Base-by-base conservation (phyloP, 495 filamentous ascomycete genomes). In the Neurospora sp. region DNA sequence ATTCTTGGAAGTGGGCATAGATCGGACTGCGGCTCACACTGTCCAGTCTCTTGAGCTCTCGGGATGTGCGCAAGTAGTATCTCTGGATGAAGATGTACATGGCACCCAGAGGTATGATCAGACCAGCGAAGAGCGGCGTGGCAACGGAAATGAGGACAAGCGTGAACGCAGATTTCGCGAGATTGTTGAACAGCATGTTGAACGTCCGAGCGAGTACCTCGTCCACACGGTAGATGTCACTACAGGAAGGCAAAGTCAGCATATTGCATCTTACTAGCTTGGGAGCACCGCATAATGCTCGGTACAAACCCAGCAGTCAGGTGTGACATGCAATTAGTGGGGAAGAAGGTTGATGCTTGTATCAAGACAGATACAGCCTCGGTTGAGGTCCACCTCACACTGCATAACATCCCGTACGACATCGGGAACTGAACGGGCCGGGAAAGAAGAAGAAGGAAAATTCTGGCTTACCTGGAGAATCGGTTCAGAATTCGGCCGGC, bases 1-100 rank as follows among this genome's bases (percentile, higher is more conserved):
- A 97, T 81, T 99, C 96, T 77, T 99, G 96, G 84, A 99, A 99
- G 80, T 99, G 96, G 14, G 96, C 96, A 80, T 92, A 99, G 77
- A 99, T 97, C 16, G 96, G 96, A 81, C 94, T 97, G 74, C 93
- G 90, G 76, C 91, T 97, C 72, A 97, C 90, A 81, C 95, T 98
- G 84, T 99, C 96, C 75, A 99, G 85, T 72, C 96, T 89, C 84
- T 98, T 99, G 71, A 99, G 85, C 82, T 99, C 96, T 75, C 96
- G 91, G 70, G 96, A 98, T 35, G 96, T 97, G 71, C 94, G 89
- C 66, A 99, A 88, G 82, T 99, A 99, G 85, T 98, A 99, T 76
- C 96, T 90, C 80, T 99, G 96, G 76, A 98, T 96, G 83, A 91
- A 97, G 72, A 96, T 82, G 83, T 98, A 99, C 54, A 97, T 85